phyloP scores from a whole-genome alignment of 441 rosid species.

The Viola pubescens region DNA sequence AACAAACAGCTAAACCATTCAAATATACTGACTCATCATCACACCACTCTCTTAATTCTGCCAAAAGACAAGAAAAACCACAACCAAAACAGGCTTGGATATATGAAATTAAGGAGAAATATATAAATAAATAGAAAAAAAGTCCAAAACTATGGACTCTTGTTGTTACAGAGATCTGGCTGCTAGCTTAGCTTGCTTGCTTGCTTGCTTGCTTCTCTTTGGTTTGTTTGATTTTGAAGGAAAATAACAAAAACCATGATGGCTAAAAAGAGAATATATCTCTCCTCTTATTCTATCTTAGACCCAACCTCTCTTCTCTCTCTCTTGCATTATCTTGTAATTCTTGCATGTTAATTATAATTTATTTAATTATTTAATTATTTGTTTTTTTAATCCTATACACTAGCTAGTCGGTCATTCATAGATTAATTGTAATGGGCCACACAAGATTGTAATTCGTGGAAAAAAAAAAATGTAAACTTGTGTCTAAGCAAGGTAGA shows the following conservation, averaged over 20 bases:
- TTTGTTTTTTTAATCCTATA: conserved; percentile 3
- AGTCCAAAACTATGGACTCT: conserved; percentile 34
- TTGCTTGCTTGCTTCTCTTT: too few relatives aligned
- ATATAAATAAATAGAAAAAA: conserved; percentile 9
- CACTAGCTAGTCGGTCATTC: conserved; percentile 25
- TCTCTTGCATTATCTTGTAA: conserved; percentile 19
- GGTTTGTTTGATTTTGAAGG: conserved; percentile 29
- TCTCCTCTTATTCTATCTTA: conserved; percentile 12
- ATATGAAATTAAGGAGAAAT: too few relatives aligned
- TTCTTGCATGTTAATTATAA: background rate
- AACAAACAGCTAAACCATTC: conserved; percentile 44
- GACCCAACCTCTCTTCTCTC: conserved; percentile 2
- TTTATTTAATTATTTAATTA: too few relatives aligned
- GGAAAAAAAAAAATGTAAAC: conserved; percentile 9
- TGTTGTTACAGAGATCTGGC: conserved; percentile 40
- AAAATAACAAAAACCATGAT: conserved; percentile 37
- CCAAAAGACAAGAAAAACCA: conserved; percentile 64
- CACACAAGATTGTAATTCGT: conserved; percentile 8
- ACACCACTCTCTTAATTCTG: conserved; percentile 36
- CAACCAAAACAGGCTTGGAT: conserved; percentile 15
- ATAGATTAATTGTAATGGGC: conserved; percentile 24
- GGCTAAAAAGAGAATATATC: conserved; percentile 19
- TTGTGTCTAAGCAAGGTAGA: conserved; percentile 20
- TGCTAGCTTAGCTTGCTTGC: background rate
- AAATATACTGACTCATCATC: conserved; percentile 28